Evolutionary conservation across 1,284 basidiomycete species (phyloP), one percentile per base, ranked within the genome.

Genomic region (Meripilus lineatus): DNA sequence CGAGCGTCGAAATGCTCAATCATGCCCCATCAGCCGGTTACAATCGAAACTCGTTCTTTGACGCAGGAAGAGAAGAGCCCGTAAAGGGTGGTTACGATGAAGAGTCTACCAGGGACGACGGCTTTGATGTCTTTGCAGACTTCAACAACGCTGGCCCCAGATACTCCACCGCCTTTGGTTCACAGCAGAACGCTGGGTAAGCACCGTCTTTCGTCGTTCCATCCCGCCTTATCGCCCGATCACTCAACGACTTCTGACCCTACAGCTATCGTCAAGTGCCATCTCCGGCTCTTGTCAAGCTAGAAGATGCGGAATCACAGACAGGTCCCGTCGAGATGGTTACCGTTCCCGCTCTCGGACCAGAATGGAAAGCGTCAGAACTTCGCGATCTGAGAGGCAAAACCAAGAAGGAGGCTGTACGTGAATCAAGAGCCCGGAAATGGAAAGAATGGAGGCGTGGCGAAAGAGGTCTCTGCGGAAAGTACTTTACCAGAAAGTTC

Each of bases 91-190:
- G 77, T n/a, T 64, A 69, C 40, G 84, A 86, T 49, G 84, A 87
- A 56, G 69, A 71, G 48, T 63, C 65, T 32, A 64, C 61, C 18
- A 57, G 59, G 46, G 81, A 81, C 34, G 76, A 69, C 23, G 70
- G 72, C 5, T 93, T 88, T 76, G 87, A 94, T 58, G 81, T 94
- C 28, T 89, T 84, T 58, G 89, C 90, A 7, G 91, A 94, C 67
- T 94, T 94, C 64, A 93, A 94, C 68, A 93, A 93, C 53, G 62
- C 77, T 4, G 91, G 91, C 1, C 91, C 89, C 17, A 71, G 75
- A 50, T 93, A 93, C 62, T 85, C 85, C 55, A 63, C 68, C 35
- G 71, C 78, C 18, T 79, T 84, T 59, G 73, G 63, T 20, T 48
- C 54, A 51, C 62, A 7, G 15, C 22, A 38, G 6, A 33, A 66